Base-by-base conservation (phyloP, 345 rosid species). In the Gynandropsis gynandra region DNA sequence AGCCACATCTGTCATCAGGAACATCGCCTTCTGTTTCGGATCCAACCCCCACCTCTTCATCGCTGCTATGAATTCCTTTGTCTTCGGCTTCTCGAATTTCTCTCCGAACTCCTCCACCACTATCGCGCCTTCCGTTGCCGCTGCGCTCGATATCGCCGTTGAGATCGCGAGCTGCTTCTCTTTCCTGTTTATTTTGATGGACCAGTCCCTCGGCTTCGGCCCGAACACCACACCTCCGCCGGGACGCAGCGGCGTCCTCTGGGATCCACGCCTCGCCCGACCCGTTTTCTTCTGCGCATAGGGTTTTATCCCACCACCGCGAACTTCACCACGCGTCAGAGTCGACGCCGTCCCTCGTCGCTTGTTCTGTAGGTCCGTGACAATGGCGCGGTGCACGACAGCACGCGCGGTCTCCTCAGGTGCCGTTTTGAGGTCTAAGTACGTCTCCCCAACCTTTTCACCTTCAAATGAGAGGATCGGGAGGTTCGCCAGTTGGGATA, bases 321-420 rank as follows among this genome's bases (percentile, higher is more conserved):
- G 65, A 16, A 92, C 98, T 59, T 92, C 90, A 14, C 66, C 72
- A 4, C 96, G 86, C 39, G 97, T 86, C 48, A 78, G 78, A 7
- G 96, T 89, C 41, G 93, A 87, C 9, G 98, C 96, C 12, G 95
- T 87, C 27, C 96, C 96, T 3, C 98, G 84, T 20, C 98, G 87
- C 68, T 80, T 80, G 82, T 87, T 87, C 60, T 72, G 95, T 24
- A 54, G 60, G 74, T 87, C 98, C 27, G 87, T 84, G 68, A 87
- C 64, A 57, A 87, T 71, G 16, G 66, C 93, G 10, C 98, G 80
- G 79, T 87, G 96, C 16, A 90, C 89, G 6, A 89, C 88, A 48
- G 93, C 85, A 33, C 95, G 87, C 4, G 96, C 89, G 1, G 95
- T 87, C 16, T 84, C 84, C 0, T 80, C 76, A 0, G 93, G 88